These are phyloP conservation scores for Ustanciosporium gigantosporum DNA, from an alignment of 1,284 basidiomycete genomes.

Conservation along the genomic window DNA sequence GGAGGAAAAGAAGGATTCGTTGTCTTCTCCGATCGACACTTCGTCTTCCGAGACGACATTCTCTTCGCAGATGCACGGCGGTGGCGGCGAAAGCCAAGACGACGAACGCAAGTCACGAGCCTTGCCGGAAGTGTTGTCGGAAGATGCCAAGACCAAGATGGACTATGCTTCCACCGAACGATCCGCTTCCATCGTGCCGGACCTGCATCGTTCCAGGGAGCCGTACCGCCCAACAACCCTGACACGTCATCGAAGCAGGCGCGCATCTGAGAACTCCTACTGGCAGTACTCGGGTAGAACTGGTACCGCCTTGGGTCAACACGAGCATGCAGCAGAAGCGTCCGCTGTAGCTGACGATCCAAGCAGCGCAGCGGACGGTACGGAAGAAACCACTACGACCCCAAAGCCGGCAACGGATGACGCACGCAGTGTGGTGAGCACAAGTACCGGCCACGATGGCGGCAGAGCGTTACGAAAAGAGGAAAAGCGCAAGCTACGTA, in stretches of 20 bases:
- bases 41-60: too few species aligned
- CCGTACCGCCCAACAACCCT: slow-evolving; percentile 3
- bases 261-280: slow-evolving; percentile 16
- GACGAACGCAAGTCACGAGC: too few species aligned
- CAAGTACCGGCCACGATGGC: slow-evolving; percentile 1
- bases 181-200: slow-evolving; percentile 19
- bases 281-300: slow-evolving; percentile 14
- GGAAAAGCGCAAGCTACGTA: slow-evolving; percentile 21
- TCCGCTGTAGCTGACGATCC: background rate
- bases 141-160: slow-evolving; percentile 23
- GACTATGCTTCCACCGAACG: slow-evolving; percentile 15
- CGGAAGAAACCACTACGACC: background rate
- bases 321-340: slow-evolving; percentile 27
- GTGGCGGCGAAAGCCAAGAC: too few species aligned
- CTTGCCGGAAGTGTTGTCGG: too few species aligned
- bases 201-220: slow-evolving; percentile 5
- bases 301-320: slow-evolving; percentile 12
- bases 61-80: too few species aligned
- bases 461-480: slow-evolving; percentile 15
- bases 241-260: slow-evolving; percentile 21
- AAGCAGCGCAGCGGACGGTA: too few species aligned
- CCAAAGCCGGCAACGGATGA: slow-evolving; percentile 2
- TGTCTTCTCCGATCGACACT: too few species aligned
- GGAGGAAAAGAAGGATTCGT: too few species aligned
- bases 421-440: slow-evolving; percentile 1